Percentiles rank a stretch among this genome's conserved stretches.
These are phyloP conservation scores for Prosopis cineraria DNA, from an alignment of 306 rosid genomes.

Conservation along the genomic window DNA sequence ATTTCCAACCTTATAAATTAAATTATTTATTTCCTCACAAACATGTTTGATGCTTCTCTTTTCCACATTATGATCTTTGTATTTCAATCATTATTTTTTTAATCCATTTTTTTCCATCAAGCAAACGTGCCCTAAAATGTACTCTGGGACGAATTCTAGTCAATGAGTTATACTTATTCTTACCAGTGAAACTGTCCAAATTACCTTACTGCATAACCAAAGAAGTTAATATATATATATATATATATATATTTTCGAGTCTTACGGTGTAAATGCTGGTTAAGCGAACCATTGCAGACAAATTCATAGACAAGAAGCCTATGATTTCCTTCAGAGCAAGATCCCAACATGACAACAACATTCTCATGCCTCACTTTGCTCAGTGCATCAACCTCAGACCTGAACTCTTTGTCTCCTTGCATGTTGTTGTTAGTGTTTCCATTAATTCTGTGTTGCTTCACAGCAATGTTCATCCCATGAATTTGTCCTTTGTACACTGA, in stretches of 20 bases:
- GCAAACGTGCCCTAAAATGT: too few relatives aligned
- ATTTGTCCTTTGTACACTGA: conserved; percentile 59
- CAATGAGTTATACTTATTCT: too few relatives aligned
- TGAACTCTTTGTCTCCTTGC: conserved; percentile 81
- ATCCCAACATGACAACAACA: conserved; percentile 73
- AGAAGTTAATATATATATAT: too few relatives aligned
- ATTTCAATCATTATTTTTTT: too few relatives aligned
- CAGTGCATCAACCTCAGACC: conserved; percentile 65
- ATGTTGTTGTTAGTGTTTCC: conserved; percentile 50
- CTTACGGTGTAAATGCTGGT: conserved; percentile 50
- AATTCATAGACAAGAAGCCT: conserved; percentile 83
- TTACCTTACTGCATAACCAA: too few relatives aligned
- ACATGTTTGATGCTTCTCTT: too few relatives aligned
- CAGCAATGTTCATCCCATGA: conserved; percentile 64
- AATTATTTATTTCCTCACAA: too few relatives aligned
- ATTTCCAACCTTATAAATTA: too few relatives aligned
- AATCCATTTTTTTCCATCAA: too few relatives aligned
- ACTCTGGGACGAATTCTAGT: too few relatives aligned
- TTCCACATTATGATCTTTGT: too few relatives aligned
- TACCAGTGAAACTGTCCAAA: too few relatives aligned
- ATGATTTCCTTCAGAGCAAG: conserved; percentile 66
- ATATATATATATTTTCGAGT: neutral
- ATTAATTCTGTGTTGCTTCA: conserved; percentile 58
- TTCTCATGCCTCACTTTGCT: conserved; percentile 77
- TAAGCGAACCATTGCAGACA: conserved; percentile 76